These are phyloP conservation scores for Diophrys appendiculata DNA, from an alignment of 73 alveolate genomes.

Conservation along the genomic window DNA sequence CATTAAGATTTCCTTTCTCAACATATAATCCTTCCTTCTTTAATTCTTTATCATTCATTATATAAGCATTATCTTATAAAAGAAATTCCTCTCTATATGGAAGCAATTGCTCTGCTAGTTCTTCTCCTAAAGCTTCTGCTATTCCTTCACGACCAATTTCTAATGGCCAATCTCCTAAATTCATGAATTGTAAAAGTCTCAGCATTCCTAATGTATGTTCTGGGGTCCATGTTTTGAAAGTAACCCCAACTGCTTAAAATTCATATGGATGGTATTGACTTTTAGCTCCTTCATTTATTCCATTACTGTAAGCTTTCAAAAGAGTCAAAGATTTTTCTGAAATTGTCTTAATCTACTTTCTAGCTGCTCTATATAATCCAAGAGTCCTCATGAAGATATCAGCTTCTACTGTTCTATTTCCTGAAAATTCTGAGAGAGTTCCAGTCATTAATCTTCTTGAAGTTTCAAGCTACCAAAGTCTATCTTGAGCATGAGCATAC, in stretches of 20 bases:
- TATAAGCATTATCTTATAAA: constrained; percentile 17
- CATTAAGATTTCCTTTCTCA: constrained; percentile 20
- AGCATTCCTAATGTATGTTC: constrained; percentile 70
- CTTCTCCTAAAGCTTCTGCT: constrained; percentile 7
- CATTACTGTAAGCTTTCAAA: constrained; percentile 76
- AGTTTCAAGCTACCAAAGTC: constrained; percentile 78
- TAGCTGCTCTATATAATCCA: constrained; percentile 70
- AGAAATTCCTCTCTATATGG: constrained; percentile 37
- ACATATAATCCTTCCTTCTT: constrained; percentile 32
- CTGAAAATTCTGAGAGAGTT: constrained; percentile 75
- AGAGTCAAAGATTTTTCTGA: constrained; percentile 52
- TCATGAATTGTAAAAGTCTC: constrained; percentile 49
- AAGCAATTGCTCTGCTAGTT: constrained; percentile 22
- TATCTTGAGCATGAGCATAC: constrained; percentile 81
- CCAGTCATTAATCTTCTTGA: constrained; percentile 75
- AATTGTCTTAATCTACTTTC: constrained; percentile 55
- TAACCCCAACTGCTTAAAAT: constrained; percentile 61
- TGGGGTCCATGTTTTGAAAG: constrained; percentile 79
- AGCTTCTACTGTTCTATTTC: constrained; percentile 71
- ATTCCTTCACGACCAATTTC: constrained; percentile 56
- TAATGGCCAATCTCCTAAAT: constrained; percentile 37
- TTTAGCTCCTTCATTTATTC: constrained; percentile 84
- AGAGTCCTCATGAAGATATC: constrained; percentile 86
- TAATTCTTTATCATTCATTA: constrained; percentile 57
- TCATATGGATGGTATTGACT: constrained; percentile 78